Base-by-base conservation (phyloP, 208 protist genomes). In the Leishmania tarentolae region DNA sequence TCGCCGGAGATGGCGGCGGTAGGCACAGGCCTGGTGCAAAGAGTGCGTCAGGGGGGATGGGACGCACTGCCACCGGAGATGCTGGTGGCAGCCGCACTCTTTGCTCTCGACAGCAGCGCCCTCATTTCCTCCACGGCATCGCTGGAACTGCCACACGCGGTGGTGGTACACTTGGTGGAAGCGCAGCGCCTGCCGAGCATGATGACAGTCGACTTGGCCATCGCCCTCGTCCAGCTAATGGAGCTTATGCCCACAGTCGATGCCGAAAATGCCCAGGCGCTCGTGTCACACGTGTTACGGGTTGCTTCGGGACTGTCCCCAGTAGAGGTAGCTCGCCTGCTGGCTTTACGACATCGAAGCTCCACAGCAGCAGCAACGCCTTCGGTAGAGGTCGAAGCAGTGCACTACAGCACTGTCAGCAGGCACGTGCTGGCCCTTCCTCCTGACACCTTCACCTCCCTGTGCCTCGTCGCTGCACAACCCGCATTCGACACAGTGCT, bases 1-100 rank as follows among this genome's bases (percentile, higher is more conserved):
- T 61, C 84, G 8, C 89, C 91, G 31, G 88, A 93, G 76, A 75
- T 92, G 80, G 86, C 87, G 11, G 78, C 79, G 35, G 57, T 75
- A 35, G 75, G 82, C 68, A 59, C 75, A 13, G 37, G 63, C 15
- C 57, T 92, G 15, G 1, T 87, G 79, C 86, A 82, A 37, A 44
- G 44, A 15, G 89, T 89, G n/a, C 80, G 79, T 2, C 47, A 65
- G 5, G 63, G 74, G 31, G 70, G 59, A 11, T 76, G 69, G 82
- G 71, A 24, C 1, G 47, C 76, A 19, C 0, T 75, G 17, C 71
- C 82, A 1, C 42, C 70, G 28, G 71, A 73, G 65, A 28, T 70
- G 61, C 80, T 89, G 47, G 69, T 82, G 46, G 76, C 85, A 0
- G 79, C 79, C 3, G 79, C 75, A 0, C 79, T 87, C 21, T 59